Evolutionary conservation across 2,329 filamentous ascomycete genomes (phyloP), one percentile per base, ranked within the genome.

Genomic region (Ascosphaera pollenicola): DNA sequence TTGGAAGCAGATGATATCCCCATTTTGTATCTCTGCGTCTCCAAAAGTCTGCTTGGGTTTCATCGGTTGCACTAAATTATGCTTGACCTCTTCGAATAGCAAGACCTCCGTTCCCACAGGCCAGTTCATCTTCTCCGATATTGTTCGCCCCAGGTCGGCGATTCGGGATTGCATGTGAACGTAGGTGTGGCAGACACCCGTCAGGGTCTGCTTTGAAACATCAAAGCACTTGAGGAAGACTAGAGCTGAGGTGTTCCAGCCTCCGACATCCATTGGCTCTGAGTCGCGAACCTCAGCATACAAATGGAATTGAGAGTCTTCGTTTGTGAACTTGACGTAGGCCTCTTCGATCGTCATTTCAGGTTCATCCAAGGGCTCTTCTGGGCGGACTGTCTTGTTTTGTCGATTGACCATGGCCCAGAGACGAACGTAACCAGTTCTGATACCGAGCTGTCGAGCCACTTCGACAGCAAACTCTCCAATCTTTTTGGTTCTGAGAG

Each of bases 341-440:
- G 73, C 74, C 45, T 94, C 84, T 47, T 85, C 80, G 11, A 89
- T 64, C 0, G 75, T 85, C 54, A 82, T 78, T 3, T 76, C 68
- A 2, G 73, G 61, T 51, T 92, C 84, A 54, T 72, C 71, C 37
- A 98, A 74, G 0, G 84, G 81, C 42, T 82, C 76, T 53, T 98
- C 89, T 0, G 91, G 89, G 15, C 89, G 74, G 30, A 83, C 78
- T 0, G 89, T 98, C 58, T 93, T 94, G 55, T 98, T 98, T 56
- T 98, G 89, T 8, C 89, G 78, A 53, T 94, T 95, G 1, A 98
- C 89, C 85, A 98, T 94, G 40, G 83, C 73, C 91, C 89, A 98
- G 15, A 93, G 70, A 17, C 89, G 73, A 17, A 95, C 60, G 44
- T 72, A 70, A 41, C 73, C 73, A 0, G 77, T 65, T 35, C 85